Evolutionary conservation across 1,284 basidiomycete genomes (phyloP).

Genomic region (Apiotrichum veenhuisii): DNA sequence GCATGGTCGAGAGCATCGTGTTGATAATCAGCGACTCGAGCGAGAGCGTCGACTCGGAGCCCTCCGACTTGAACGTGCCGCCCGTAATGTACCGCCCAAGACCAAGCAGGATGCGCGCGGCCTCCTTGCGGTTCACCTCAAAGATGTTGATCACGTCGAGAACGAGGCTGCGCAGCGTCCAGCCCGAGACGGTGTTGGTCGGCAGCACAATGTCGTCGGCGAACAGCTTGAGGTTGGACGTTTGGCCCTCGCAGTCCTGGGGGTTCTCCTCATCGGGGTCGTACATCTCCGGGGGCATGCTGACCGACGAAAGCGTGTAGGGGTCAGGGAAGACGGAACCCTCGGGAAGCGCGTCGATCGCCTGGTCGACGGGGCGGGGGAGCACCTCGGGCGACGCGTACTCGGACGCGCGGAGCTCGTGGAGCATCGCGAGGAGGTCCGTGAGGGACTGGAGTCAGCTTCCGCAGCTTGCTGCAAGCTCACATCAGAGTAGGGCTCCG

Average conservation of each 20-base stretch:
- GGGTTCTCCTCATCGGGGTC: constrained; percentile 51
- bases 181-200: constrained; percentile 67
- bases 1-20: constrained; percentile 68
- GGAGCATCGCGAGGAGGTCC: constrained; percentile 35
- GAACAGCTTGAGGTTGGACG: constrained; percentile 66
- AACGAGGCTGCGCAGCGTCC: constrained; percentile 71
- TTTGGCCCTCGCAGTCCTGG: constrained; percentile 50
- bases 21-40: constrained; percentile 45
- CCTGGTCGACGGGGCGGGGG: constrained; percentile 56
- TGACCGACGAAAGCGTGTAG: constrained; percentile 69
- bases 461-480: constrained; percentile 7
- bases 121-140: constrained; percentile 95
- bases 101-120: constrained; percentile 78
- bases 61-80: constrained; percentile 66
- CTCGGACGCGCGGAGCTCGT: constrained; percentile 29
- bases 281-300: constrained; percentile 77
- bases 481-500: constrained; percentile 32
- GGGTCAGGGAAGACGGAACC: constrained; percentile 51
- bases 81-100: constrained; percentile 78
- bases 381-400: constrained; percentile 48
- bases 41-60: constrained; percentile 40
- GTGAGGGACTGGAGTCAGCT: constrained; percentile 31
- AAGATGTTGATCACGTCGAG: constrained; percentile 86
- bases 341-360: constrained; percentile 45
- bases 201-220: constrained; percentile 76